phyloP scores from a whole-genome alignment of 2,329 filamentous ascomycete genomes.

The Lecanicillium sp. region DNA sequence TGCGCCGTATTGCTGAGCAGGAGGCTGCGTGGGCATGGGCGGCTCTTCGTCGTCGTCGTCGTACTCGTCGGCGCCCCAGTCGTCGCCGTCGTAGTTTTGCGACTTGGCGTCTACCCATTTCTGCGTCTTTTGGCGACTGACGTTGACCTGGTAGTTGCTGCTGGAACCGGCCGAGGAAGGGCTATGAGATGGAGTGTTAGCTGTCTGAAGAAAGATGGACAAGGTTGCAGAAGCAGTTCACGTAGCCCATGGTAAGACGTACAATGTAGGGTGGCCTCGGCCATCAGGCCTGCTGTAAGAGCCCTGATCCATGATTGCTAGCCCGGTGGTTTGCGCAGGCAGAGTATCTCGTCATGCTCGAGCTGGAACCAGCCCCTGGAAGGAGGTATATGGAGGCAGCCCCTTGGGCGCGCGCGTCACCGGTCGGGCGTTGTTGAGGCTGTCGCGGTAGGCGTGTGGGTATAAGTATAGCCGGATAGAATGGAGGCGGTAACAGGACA shows the following conservation, averaged over 20 bases:
- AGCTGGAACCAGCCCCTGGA: background rate
- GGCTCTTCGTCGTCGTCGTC: slow-evolving; percentile 53
- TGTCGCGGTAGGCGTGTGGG: background rate
- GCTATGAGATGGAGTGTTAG: background rate
- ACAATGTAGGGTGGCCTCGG: slow-evolving; percentile 12
- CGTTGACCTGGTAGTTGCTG: slow-evolving; percentile 67
- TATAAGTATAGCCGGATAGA: background rate
- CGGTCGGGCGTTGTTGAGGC: no score
- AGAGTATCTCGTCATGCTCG: slow-evolving; percentile 4
- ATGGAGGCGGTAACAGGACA: background rate
- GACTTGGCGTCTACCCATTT: slow-evolving; percentile 92
- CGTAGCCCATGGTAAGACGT: background rate
- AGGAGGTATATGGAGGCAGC: background rate
- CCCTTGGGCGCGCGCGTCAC: no score
- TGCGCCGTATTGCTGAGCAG: slow-evolving; percentile 4
- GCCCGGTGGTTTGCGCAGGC: background rate
- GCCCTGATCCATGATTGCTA: slow-evolving; percentile 10
- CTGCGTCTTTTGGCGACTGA: slow-evolving; percentile 82
- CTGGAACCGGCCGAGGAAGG: slow-evolving; percentile 11
- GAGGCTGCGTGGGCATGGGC: background rate
- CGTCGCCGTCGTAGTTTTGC: slow-evolving; percentile 84
- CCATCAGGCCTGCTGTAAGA: slow-evolving; percentile 14
- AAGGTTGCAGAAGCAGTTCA: background rate
- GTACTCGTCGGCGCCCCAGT: slow-evolving; percentile 74
- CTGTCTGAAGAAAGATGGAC: background rate